Evolutionary conservation across 2,329 filamentous ascomycete species (phyloP), one percentile per base, ranked within the genome.

Genomic region (Colletotrichum truncatum): DNA sequence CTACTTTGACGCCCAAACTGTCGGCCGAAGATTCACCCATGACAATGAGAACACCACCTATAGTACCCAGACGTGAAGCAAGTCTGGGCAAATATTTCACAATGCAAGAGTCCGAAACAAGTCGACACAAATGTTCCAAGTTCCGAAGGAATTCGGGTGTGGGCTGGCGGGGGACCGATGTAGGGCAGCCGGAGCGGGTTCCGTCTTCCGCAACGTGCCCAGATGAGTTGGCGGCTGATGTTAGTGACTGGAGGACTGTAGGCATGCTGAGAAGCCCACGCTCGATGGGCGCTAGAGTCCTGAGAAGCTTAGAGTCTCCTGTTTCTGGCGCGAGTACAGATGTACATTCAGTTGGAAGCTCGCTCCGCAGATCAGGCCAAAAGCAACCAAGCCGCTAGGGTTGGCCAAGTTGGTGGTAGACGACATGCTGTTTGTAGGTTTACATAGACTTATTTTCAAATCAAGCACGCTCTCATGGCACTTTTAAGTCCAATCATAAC

Each of bases 131-230:
- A 26, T 58, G 64, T 36, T 58, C 59, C 18, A 28, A 49, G 23
- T 30, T 32, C 45, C 51, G 59, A 30, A 41, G 30, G 38, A 21
- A 36, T n/a, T 53, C 36, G 28, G 64, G 30, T 10, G 32, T 32
- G 45, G 51, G 18, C 4, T 46, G 52, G 58, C 46, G n/a, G 39
- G 58, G 18, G 25, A 45, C n/a, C n/a, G 30, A 16, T 45, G 52
- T 23, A 53, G 14, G 52, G 36, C 6, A 34, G n/a, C 26, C 2
- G 34, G 30, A 26, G 28, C 64, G 60, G 11, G 38, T 39, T 45
- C 28, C 60, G 23, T 64, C 64, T 23, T 45, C 46, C 53, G 59
- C 60, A 58, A 66, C 60, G 34, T 66, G 64, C 41, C 52, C 64
- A 11, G 60, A 39, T 11, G 64, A 46, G 11, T 21, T 32, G 26